A percentile compares a stretch with the other conserved stretches of the same genome.
Conservation (phyloP, 352 stramenopile genomes). For the Phytophthora pisi region DNA sequence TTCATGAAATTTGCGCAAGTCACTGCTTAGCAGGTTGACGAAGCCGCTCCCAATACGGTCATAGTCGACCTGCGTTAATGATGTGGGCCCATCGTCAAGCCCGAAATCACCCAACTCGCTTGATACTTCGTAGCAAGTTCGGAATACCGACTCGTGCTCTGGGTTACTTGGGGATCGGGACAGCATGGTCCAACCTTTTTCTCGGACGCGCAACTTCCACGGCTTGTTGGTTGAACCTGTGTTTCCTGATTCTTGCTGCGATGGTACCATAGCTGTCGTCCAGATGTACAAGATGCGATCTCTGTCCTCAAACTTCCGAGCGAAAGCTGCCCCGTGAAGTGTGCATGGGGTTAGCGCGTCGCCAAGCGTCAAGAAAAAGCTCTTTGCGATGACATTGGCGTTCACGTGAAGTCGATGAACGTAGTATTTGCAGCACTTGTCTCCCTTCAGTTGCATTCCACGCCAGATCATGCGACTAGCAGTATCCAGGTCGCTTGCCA, state of each 20-base stretch:
- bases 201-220: constrained; percentile 18
- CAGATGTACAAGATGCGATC: constrained; percentile 29
- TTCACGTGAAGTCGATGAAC: constrained; percentile 26
- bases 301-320: constrained; percentile 22
- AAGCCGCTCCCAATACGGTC: constrained; percentile 7
- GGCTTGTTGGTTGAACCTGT: constrained; percentile 2
- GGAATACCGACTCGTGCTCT: constrained; percentile 21
- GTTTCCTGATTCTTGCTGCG: not conserved
- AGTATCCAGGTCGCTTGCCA: constrained; percentile 16
- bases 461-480: constrained; percentile 26
- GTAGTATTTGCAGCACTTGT: constrained; percentile 16
- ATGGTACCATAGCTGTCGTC: constrained; percentile 23
- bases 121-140: constrained; percentile 26
- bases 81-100: not conserved
- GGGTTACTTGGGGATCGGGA: constrained; percentile 16
- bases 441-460: constrained; percentile 23
- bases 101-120: constrained; percentile 11
- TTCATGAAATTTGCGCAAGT: constrained; percentile 23
- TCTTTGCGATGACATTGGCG: constrained; percentile 26
- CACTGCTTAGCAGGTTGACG: constrained; percentile 19
- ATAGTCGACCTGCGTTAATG: constrained; percentile 2
- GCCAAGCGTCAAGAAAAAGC: constrained; percentile 20
- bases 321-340: constrained; percentile 20
- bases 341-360: constrained; percentile 2
- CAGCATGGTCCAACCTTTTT: constrained; percentile 26